Percentiles rank a stretch among this genome's conserved stretches.
phyloP scores from a whole-genome alignment of 2,329 filamentous ascomycete species.

The Conoideocrella luteorostrata region DNA sequence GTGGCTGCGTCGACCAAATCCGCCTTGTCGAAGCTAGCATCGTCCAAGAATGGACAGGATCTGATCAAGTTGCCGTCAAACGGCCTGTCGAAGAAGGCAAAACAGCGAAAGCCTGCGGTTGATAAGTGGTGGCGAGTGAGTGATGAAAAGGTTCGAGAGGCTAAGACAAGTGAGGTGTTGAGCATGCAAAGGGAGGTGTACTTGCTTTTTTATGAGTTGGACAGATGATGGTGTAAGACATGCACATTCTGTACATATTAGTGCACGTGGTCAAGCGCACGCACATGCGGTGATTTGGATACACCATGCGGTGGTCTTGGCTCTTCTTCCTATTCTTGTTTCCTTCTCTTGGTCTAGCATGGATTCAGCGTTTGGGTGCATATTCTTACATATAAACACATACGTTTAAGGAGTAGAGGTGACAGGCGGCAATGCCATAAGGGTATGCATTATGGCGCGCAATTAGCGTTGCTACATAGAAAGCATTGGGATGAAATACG shows the following conservation, averaged over 20 bases:
- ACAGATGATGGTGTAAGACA: conserved; percentile 35
- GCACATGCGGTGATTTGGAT: too few species aligned
- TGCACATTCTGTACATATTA: not conserved
- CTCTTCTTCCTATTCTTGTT: too few species aligned
- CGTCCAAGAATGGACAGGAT: conserved; percentile 26
- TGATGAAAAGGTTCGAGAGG: conserved; percentile 92
- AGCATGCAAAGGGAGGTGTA: conserved; percentile 96
- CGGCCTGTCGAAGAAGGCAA: conserved; percentile 31
- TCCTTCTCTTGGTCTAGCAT: too few species aligned
- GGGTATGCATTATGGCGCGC: too few species aligned
- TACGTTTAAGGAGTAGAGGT: too few species aligned
- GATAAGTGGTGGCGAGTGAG: conserved; percentile 96
- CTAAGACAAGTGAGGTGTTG: conserved; percentile 84
- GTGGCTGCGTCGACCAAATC: conserved; percentile 51
- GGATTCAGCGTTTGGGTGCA: too few species aligned
- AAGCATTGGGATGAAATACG: too few species aligned
- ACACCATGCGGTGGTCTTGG: too few species aligned
- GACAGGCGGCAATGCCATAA: too few species aligned
- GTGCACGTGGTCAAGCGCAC: not conserved
- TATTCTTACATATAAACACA: too few species aligned
- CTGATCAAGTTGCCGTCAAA: conserved; percentile 14
- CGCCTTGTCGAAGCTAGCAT: conserved; percentile 42
- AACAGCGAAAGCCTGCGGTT: conserved; percentile 49
- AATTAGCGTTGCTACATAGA: too few species aligned
- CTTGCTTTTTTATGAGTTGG: conserved; percentile 89